Percentiles rank a stretch among this genome's conserved stretches.
Evolutionary conservation across 257 asterid species (phyloP).

Genomic region (Gentiana straminea): DNA sequence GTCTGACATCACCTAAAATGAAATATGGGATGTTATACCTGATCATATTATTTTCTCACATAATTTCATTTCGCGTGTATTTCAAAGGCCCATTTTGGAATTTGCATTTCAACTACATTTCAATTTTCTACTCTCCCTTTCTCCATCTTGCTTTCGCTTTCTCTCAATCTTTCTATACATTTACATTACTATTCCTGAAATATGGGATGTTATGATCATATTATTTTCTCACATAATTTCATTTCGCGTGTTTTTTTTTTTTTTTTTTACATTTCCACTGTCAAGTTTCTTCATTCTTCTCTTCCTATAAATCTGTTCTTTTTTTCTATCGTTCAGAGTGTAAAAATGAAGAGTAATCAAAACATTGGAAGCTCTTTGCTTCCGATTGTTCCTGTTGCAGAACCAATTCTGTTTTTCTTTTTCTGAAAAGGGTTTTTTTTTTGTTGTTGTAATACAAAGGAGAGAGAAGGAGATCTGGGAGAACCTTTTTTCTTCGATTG

Average conservation of each 20-base stretch:
- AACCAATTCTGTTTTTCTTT: background rate
- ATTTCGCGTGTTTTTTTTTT: background rate
- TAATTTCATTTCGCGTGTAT: constrained; percentile 35
- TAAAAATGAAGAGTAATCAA: constrained; percentile 1
- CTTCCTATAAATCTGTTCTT: too few species aligned
- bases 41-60: too few species aligned
- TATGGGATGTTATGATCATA: too few species aligned
- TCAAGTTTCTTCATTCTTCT: too few species aligned
- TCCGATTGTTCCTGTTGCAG: constrained; percentile 3
- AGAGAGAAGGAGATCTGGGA: background rate
- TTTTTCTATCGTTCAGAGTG: background rate
- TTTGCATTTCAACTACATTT: constrained; percentile 26
- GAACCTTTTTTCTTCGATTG: background rate
- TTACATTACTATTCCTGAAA: background rate
- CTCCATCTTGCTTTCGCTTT: constrained; percentile 8
- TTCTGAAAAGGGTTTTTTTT: too few species aligned
- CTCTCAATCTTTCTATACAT: constrained; percentile 10
- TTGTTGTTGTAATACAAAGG: background rate
- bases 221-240: too few species aligned
- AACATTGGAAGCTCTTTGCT: constrained; percentile 6
- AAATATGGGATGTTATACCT: too few species aligned
- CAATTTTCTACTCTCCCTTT: constrained; percentile 19
- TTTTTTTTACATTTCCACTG: background rate
- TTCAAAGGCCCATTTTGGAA: constrained; percentile 19
- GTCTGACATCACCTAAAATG: too few species aligned